Evolutionary conservation across 2,329 filamentous ascomycete genomes (phyloP).

Genomic region (Colletotrichum ledebouriae): DNA sequence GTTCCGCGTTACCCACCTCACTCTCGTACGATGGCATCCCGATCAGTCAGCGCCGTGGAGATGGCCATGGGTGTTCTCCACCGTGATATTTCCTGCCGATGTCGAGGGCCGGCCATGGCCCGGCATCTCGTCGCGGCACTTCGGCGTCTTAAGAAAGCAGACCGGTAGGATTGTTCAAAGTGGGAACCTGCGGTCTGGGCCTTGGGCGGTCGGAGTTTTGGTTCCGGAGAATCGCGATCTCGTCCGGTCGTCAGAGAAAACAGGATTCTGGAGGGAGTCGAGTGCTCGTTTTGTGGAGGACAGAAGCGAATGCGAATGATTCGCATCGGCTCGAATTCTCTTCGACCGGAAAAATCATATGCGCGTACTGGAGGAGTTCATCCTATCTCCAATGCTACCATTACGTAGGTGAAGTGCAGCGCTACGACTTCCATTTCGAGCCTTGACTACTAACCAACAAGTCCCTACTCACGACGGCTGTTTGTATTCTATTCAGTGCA

Average conservation of each 20-base stretch:
- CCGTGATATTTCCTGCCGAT: slow-evolving; percentile 11
- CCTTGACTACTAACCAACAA: too few relatives aligned
- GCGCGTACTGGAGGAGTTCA: too few relatives aligned
- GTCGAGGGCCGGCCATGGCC: slow-evolving; percentile 19
- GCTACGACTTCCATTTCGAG: too few relatives aligned
- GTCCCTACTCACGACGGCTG: too few relatives aligned
- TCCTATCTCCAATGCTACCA: too few relatives aligned
- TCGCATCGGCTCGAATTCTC: too few relatives aligned
- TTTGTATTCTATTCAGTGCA: too few relatives aligned
- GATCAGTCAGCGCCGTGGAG: slow-evolving; percentile 38
- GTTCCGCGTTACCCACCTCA: slow-evolving; percentile 1
- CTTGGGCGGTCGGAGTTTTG: slow-evolving; percentile 4
- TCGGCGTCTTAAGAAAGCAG: slow-evolving; percentile 1
- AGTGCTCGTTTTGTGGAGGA: too few relatives aligned
- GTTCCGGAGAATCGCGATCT: not conserved
- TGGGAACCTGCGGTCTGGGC: slow-evolving; percentile 3
- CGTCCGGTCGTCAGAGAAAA: not conserved
- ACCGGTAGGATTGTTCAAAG: not conserved
- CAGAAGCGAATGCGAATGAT: too few relatives aligned
- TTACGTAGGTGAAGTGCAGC: too few relatives aligned
- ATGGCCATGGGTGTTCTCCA: not conserved
- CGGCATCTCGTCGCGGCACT: slow-evolving; percentile 25
- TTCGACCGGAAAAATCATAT: too few relatives aligned
- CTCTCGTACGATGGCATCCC: slow-evolving; percentile 28
- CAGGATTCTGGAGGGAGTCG: too few relatives aligned